A percentile compares a stretch with the other conserved stretches of the same genome.
Evolutionary conservation across 352 stramenopile species (phyloP).

Genomic region (Pythium oligandrum): DNA sequence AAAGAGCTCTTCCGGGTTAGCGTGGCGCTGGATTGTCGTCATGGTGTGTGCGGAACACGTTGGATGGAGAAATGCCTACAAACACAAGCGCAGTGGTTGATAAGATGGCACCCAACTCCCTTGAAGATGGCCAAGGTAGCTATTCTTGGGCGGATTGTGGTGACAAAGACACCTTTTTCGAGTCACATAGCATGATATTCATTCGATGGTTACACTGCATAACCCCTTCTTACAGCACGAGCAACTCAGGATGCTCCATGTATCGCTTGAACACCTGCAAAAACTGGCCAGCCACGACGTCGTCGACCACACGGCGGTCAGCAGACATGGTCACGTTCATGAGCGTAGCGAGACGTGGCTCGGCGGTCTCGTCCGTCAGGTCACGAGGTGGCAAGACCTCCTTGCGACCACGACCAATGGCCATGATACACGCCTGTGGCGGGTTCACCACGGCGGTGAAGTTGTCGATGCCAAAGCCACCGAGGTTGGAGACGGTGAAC

Average conservation of each 20-base stretch:
- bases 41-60: constrained; percentile 16
- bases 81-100: too few species aligned
- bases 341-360: constrained; percentile 88
- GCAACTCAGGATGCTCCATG: constrained; percentile 93
- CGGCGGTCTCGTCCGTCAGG: constrained; percentile 29
- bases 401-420: constrained; percentile 91
- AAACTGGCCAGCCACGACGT: constrained; percentile 95
- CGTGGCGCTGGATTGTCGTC: constrained; percentile 57
- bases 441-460: constrained; percentile 99
- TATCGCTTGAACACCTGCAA: constrained; percentile 95
- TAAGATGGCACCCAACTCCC: too few species aligned
- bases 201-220: neutral
- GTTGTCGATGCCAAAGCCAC: constrained; percentile 96
- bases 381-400: constrained; percentile 70
- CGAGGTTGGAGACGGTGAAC: constrained; percentile 99
- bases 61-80: too few species aligned
- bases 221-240: constrained; percentile 42
- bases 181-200: too few species aligned
- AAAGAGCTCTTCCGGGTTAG: constrained; percentile 66
- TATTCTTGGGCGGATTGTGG: too few species aligned
- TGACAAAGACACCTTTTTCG: too few species aligned
- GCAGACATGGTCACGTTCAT: constrained; percentile 96
- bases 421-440: constrained; percentile 98
- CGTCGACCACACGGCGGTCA: constrained; percentile 97
- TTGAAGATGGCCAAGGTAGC: too few species aligned